Evolutionary conservation across 2,329 filamentous ascomycete genomes (phyloP).

Genomic region (Saccharata proteae): DNA sequence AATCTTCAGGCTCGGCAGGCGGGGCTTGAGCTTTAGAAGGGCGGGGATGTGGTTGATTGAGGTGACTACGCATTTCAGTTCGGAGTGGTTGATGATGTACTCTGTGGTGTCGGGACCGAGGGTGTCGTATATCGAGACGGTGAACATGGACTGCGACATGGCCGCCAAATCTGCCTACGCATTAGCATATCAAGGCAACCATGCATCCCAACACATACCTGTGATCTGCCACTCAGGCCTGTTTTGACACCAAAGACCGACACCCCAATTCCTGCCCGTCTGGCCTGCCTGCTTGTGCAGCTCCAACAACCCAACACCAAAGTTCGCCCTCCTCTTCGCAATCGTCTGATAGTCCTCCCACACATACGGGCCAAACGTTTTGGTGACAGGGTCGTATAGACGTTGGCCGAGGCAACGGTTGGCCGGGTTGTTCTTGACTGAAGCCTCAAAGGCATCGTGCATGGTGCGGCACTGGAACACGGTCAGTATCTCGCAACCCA

Average conservation of each 20-base stretch:
- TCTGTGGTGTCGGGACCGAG: slow-evolving; percentile 83
- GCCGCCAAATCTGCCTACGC: slow-evolving; percentile 59
- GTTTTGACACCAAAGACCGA: slow-evolving; percentile 81
- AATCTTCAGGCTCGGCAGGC: slow-evolving; percentile 68
- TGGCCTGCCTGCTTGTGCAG: slow-evolving; percentile 59
- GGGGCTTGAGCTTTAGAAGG: slow-evolving; percentile 67
- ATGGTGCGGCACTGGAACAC: slow-evolving; percentile 45
- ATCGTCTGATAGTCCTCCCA: slow-evolving; percentile 78
- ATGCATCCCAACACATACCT: slow-evolving; percentile 34
- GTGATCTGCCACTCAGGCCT: slow-evolving; percentile 81
- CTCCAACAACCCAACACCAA: slow-evolving; percentile 76
- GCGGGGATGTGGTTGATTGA: slow-evolving; percentile 71
- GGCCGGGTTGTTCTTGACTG: slow-evolving; percentile 45
- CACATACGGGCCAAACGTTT: slow-evolving; percentile 63
- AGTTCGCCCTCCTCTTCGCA: slow-evolving; percentile 65
- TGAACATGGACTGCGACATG: slow-evolving; percentile 76
- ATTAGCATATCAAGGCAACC: slow-evolving; percentile 1
- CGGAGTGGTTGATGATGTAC: slow-evolving; percentile 88
- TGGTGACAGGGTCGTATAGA: slow-evolving; percentile 62
- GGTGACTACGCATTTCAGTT: slow-evolving; percentile 61
- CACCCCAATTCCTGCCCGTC: slow-evolving; percentile 53
- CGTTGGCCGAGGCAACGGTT: slow-evolving; percentile 68
- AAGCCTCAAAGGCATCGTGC: slow-evolving; percentile 69
- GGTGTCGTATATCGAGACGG: slow-evolving; percentile 92
- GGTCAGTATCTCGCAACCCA: no score